Evolutionary conservation across 176 grass and related monocot species (phyloP), one percentile per base, ranked within the genome.

Genomic region (Oryza brachyantha): DNA sequence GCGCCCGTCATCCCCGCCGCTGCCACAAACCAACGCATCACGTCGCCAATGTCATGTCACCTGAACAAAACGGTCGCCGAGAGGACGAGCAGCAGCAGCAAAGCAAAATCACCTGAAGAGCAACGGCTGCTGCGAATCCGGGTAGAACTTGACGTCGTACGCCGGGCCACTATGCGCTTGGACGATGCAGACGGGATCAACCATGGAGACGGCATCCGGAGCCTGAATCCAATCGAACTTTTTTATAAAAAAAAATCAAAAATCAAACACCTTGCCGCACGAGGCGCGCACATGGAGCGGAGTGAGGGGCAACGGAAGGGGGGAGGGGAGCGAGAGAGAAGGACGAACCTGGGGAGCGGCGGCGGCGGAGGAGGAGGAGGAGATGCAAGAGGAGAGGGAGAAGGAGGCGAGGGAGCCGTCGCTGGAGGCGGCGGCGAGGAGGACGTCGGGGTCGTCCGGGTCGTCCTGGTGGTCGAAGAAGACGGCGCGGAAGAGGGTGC

Each of bases 71-170:
- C 55, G 57, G 76, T 7, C 10, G 24, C 6, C 26, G 0, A 22
- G 55, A 74, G 59, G 36, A 46, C 8, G 52, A 79, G 26, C 17
- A 37, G 31, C 37, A 64, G 17, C 26, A 82, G 35, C 71, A 19
- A 11, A 82, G n/a, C 72, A 19, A n/a, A n/a, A 40, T 84, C 58
- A 97, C 94, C 94, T 97, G 60, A 97, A 83, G 68, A 94, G 79
- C 68, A 97, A 82, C 62, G 80, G 36, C 32, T 94, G 79, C 26
- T 78, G 69, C 21, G 59, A 80, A 60, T 88, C 87, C 4, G 59
- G 75, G 72, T 84, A 94, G 82, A 97, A 97, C 81, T 80, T 89
- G 62, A 88, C 82, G 42, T 97, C 95, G 41, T 97, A 94, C 1
- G 75, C 81, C 7, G 95, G 89, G 41, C 96, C 96, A 37, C 78